A percentile compares a stretch with the other conserved stretches of the same genome.
These are phyloP conservation scores for Populus ilicifolia DNA, from an alignment of 345 rosid genomes.

Conservation along the genomic window DNA sequence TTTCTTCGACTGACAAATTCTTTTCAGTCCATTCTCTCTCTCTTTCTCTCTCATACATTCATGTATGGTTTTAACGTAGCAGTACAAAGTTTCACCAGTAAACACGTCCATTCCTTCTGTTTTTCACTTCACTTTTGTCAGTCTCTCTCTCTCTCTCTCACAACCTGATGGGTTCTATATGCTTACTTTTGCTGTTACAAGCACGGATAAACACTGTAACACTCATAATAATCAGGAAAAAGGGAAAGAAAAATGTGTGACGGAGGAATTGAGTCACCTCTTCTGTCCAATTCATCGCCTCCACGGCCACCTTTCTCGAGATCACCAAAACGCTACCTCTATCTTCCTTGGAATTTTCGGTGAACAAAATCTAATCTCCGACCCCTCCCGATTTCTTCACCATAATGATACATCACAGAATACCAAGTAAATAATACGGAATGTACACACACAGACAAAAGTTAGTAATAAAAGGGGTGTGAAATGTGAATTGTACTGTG, in stretches of 20 bases:
- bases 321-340: constrained; percentile 28
- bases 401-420: not conserved
- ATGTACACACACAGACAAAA: not conserved
- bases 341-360: constrained; percentile 27
- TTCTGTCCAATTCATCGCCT: constrained; percentile 38
- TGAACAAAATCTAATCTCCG: constrained; percentile 21
- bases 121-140: constrained; percentile 26
- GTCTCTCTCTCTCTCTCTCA: constrained; percentile 5
- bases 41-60: not conserved
- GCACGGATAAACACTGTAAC: not conserved
- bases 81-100: constrained; percentile 27
- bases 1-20: constrained; percentile 30
- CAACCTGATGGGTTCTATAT: not conserved
- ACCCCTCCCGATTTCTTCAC: constrained; percentile 5
- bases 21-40: constrained; percentile 8
- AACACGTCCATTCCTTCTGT: constrained; percentile 22
- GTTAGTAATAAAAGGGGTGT: not conserved
- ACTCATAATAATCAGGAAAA: not conserved
- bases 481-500: constrained; percentile 17
- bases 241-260: not conserved
- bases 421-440: not conserved
- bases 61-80: constrained; percentile 22
- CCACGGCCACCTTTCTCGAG: constrained; percentile 30
- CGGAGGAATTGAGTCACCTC: constrained; percentile 16
- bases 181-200: constrained; percentile 2